Conservation (phyloP, 306 rosid species). For the Alnus glutinosa region DNA sequence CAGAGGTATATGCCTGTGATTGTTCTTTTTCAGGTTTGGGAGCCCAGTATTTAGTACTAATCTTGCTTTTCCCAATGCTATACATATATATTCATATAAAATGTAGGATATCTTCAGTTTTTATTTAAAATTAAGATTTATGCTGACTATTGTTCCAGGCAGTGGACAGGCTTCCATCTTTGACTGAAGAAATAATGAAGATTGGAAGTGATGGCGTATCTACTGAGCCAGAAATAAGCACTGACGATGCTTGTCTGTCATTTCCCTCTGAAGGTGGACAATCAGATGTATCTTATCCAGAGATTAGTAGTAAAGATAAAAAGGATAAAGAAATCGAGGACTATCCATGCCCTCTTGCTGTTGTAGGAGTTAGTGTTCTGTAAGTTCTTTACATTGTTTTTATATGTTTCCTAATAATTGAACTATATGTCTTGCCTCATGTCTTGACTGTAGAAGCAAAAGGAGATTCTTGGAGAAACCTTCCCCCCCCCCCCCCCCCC, state of each 20-base stretch:
- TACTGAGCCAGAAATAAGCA: slow-evolving; percentile 35
- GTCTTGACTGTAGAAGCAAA: neutral
- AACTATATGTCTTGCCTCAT: slow-evolving; percentile 11
- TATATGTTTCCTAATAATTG: neutral
- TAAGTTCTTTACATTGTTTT: slow-evolving; percentile 48
- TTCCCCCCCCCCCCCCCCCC: no score
- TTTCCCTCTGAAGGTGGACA: slow-evolving; percentile 33
- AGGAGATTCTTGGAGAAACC: no score
- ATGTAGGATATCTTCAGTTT: neutral
- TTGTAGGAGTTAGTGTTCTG: slow-evolving; percentile 89
- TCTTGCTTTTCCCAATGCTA: slow-evolving; percentile 8
- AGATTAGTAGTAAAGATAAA: slow-evolving; percentile 19
- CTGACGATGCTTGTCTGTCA: slow-evolving; percentile 36
- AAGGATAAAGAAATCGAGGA: slow-evolving; percentile 75
- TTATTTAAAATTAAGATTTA: slow-evolving; percentile 3
- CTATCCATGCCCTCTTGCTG: slow-evolving; percentile 73
- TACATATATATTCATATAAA: neutral
- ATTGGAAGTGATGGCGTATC: slow-evolving; percentile 53
- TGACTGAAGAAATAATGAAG: slow-evolving; percentile 64
- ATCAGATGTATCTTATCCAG: slow-evolving; percentile 23
- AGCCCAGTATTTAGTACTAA: neutral
- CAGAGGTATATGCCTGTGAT: slow-evolving; percentile 56
- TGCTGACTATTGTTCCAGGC: slow-evolving; percentile 49
- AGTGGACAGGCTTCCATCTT: slow-evolving; percentile 54
- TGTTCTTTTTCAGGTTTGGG: neutral